Evolutionary conservation across 1,284 basidiomycete species (phyloP), one percentile per base, ranked within the genome.

Genomic region (Violaceomyces palustris): DNA sequence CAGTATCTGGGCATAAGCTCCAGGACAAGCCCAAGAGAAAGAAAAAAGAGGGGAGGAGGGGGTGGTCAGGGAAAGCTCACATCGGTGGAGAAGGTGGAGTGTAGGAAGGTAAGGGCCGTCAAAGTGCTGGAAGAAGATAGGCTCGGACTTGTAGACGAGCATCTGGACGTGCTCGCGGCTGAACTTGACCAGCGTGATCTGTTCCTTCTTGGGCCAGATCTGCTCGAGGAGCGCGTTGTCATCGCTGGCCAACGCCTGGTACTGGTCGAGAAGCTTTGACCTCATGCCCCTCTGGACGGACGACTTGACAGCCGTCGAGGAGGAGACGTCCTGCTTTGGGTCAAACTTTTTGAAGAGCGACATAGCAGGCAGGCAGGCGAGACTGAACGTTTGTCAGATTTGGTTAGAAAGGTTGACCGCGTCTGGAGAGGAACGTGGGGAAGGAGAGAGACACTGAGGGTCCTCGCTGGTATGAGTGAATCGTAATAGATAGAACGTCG

Each of bases 161-260:
- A 99, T 87, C 42, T 88, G 89, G 62, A 97, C 81, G 73, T 94
- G 88, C 60, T 97, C 93, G 82, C 87, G 87, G 77, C 92, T 96
- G 38, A 69, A 73, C 79, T 97, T 98, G 51, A 92, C 87, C 63
- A 87, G 83, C 7, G 87, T 85, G 35, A 97, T 78, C 1, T 84
- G 79, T 77, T 97, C 92, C 79, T 98, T 98, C 84, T 98, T 99
- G 11, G 92, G 90, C 94, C 94, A 97, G 45, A 98, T 82, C 64
- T 82, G 81, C 72, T 99, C 94, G 18, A 99, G 77, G 15, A 81
- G 69, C 1, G 66, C 73, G 2, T 82, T 82, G 55, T 86, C 87
- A 31, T 74, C 61, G 17, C 63, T 53, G 4, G 56, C 67, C 4
- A 68, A 42, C 12, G 64, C 60, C 48, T 86, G 88, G 81, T 89